A percentile compares a stretch with the other conserved stretches of the same genome.
Evolutionary conservation across 371 early-diverging fungal species (phyloP).

Genomic region (Mortierella sp.): DNA sequence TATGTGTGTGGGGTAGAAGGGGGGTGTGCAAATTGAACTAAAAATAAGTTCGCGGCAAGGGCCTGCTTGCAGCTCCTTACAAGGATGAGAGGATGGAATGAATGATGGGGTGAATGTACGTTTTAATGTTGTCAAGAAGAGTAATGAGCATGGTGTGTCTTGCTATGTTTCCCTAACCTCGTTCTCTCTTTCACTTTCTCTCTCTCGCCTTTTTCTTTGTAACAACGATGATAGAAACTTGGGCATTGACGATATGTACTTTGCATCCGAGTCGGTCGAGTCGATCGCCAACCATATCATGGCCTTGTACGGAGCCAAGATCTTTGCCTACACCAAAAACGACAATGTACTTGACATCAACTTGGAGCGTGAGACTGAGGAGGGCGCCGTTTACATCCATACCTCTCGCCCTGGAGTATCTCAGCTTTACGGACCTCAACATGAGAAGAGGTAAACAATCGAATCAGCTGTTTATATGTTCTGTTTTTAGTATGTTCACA

Average conservation of each 20-base stretch:
- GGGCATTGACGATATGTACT: conserved; percentile 98
- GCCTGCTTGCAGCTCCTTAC: neutral
- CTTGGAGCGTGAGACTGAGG: conserved; percentile 91
- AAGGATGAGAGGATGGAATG: neutral
- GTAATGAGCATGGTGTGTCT: neutral
- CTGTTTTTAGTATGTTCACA: neutral
- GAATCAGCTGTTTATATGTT: conserved; percentile 4
- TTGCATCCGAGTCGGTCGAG: conserved; percentile 90
- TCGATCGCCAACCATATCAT: conserved; percentile 96
- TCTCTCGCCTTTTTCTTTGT: neutral
- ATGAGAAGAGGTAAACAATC: conserved; percentile 80
- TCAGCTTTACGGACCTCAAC: conserved; percentile 86
- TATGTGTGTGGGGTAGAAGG: too few relatives aligned
- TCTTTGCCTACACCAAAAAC: conserved; percentile 92
- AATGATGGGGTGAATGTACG: neutral
- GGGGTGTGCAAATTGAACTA: neutral
- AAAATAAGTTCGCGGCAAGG: neutral
- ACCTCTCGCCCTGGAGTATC: conserved; percentile 84
- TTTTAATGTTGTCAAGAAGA: neutral
- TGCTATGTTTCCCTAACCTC: neutral
- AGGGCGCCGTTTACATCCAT: conserved; percentile 96
- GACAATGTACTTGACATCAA: conserved; percentile 90
- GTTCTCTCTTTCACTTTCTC: neutral
- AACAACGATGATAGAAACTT: conserved; percentile 77
- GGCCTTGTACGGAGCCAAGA: conserved; percentile 95